These are phyloP conservation scores for Trypanosoma avium DNA, from an alignment of 208 protist species.

Conservation along the genomic window DNA sequence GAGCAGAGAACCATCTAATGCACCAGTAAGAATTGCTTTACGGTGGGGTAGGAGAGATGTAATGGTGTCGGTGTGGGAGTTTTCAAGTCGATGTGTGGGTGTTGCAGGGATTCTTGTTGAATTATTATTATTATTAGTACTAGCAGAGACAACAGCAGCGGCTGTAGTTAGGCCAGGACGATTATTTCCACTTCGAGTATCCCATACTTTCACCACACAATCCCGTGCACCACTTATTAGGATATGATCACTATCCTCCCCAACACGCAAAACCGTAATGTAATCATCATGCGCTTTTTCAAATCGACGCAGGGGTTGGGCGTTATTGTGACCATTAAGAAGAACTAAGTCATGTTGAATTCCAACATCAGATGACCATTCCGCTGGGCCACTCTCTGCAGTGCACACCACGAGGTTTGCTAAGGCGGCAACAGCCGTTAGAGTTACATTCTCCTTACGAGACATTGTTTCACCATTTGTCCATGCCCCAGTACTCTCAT, in stretches of 20 bases:
- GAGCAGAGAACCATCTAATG: conserved; percentile 61
- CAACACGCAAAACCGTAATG: conserved; percentile 61
- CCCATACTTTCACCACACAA: conserved; percentile 74
- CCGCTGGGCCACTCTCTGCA: conserved; percentile 39
- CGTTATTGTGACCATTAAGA: conserved; percentile 38
- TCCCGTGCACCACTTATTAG: conserved; percentile 71
- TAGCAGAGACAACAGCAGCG: neutral
- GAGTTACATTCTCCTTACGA: conserved; percentile 38
- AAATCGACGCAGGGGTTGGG: conserved; percentile 46
- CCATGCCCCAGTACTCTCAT: conserved; percentile 61
- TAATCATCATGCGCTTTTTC: conserved; percentile 63
- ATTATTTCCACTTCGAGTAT: conserved; percentile 40
- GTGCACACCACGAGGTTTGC: conserved; percentile 51
- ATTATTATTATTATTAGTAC: too few relatives aligned
- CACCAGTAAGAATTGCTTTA: conserved; percentile 57
- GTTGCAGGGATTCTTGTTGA: conserved; percentile 1
- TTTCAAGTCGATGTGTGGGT: conserved; percentile 27
- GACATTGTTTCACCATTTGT: conserved; percentile 49
- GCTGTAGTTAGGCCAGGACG: conserved; percentile 5
- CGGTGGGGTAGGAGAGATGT: conserved; percentile 45
- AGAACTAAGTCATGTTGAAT: conserved; percentile 48
- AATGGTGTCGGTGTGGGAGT: conserved; percentile 61
- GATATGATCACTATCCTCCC: conserved; percentile 57
- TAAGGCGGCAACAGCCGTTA: conserved; percentile 73
- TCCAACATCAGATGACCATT: conserved; percentile 12